A percentile compares a stretch with the other conserved stretches of the same genome.
Evolutionary conservation across 1,139 yeast genomes (phyloP).

Genomic region (Suhomyces bokatorum): DNA sequence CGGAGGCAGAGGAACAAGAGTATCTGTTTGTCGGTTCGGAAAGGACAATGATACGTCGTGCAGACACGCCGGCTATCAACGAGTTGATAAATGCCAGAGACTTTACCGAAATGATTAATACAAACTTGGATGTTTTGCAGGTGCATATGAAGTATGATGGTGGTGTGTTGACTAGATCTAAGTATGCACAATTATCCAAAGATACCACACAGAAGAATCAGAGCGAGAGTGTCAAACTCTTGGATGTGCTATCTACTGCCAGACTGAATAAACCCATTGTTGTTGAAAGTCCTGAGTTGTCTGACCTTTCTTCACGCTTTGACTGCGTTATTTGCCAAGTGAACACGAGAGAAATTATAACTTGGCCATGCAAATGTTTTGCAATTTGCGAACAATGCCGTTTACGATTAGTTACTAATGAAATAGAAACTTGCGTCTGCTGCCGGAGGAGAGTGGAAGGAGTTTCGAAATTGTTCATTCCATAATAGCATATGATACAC

Average conservation of each 20-base stretch:
- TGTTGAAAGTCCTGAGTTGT: constrained; percentile 9
- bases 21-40: neutral
- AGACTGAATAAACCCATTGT: constrained; percentile 7
- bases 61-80: constrained; percentile 15
- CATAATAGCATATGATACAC: constrained; percentile 25
- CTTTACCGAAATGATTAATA: constrained; percentile 29
- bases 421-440: constrained; percentile 80
- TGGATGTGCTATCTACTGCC: constrained; percentile 26
- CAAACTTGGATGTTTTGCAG: constrained; percentile 29
- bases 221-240: constrained; percentile 26
- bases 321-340: constrained; percentile 83
- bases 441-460: constrained; percentile 74
- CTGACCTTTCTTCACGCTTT: constrained; percentile 24
- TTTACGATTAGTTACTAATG: constrained; percentile 68
- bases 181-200: constrained; percentile 22
- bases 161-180: constrained; percentile 45
- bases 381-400: constrained; percentile 87
- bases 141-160: constrained; percentile 29
- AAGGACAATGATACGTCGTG: neutral
- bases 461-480: constrained; percentile 51
- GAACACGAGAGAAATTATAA: constrained; percentile 69
- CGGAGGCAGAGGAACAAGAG: constrained; percentile 15
- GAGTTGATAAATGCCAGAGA: constrained; percentile 37
- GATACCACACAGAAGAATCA: neutral
- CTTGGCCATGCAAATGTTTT: constrained; percentile 94